Evolutionary conservation across 176 grass and related monocot genomes (phyloP).

Genomic region (Paspalum notatum): DNA sequence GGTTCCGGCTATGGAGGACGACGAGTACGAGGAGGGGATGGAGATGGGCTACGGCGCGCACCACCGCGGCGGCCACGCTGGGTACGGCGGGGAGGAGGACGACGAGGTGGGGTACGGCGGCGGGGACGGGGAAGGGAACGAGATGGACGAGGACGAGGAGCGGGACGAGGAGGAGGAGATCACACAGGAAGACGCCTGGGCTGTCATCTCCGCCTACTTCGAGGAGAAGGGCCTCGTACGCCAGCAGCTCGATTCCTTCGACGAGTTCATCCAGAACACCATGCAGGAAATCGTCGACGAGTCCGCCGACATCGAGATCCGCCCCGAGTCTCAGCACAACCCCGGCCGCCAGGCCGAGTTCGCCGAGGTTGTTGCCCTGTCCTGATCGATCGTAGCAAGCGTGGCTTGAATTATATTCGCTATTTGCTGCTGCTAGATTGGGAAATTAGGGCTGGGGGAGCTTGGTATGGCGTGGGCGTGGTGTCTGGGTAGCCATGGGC

Average conservation of each 20-base stretch:
- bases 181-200: constrained; percentile 93
- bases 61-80: constrained; percentile 41
- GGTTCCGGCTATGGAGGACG: constrained; percentile 56
- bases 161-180: constrained; percentile 72
- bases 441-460: constrained; percentile 24
- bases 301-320: constrained; percentile 92
- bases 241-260: constrained; percentile 96
- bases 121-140: constrained; percentile 38
- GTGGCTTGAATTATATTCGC: constrained; percentile 45
- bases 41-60: constrained; percentile 56
- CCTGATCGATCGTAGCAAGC: constrained; percentile 8
- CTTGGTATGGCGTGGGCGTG: background rate
- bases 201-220: constrained; percentile 96
- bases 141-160: constrained; percentile 63
- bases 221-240: constrained; percentile 97
- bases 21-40: constrained; percentile 66
- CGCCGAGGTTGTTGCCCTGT: constrained; percentile 59
- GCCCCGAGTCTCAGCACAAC: constrained; percentile 96
- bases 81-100: constrained; percentile 56
- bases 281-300: constrained; percentile 99
- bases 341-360: constrained; percentile 96
- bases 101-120: constrained; percentile 32
- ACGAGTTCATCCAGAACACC: constrained; percentile 97
- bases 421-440: constrained; percentile 39
- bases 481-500: background rate